Base-by-base conservation (phyloP, 2,329 filamentous ascomycete species). In the Diplodia corticola region DNA sequence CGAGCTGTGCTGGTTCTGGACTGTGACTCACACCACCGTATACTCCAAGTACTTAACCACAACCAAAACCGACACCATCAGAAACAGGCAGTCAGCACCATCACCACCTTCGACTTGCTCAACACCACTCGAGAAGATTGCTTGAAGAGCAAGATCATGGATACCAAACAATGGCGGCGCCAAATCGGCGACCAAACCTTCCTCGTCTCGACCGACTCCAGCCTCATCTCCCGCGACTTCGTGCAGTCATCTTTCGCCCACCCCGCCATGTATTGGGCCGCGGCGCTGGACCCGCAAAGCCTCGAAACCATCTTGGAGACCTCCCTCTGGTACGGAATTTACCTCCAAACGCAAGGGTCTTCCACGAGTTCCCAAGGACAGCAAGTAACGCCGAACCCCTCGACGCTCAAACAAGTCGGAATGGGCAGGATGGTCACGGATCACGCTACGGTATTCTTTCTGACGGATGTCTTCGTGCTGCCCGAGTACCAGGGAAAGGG, bases 341-440 rank as follows among this genome's bases (percentile, higher is more conserved):
- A 40, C 30, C 26, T 63, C 20, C 26, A 49, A 20, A 20, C 35
- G 13, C 28, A 50, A 22, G 30, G 12, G 24, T n/a, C 17, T 9
- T 13, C n/a, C 20, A 10, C 64, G 63, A 63, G 5, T 7, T 69
- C 40, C 33, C 17, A 61, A 64, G 24, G 17, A 15, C 35, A 12
- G 13, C 33, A 30, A 10, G 46, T 49, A 51, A 37, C n/a, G 49
- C 65, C 10, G 24, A 51, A 28, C 72, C 71, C 12, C 20, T 22
- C 30, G 2, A 10, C 35, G 3, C 40, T 48, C 10, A 73, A 75
- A n/a, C 79, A 82, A 70, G 80, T 90, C 57, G 88, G 87, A 0
- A 81, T 89, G 65, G 84, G 83, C 1, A 82, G 90, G 37, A 75
- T 90, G n/a, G 79, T 92, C 61, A 92, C 89, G 9, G 90, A 92